Conservation (phyloP, 345 rosid species). For the Hevea brasiliensis region DNA sequence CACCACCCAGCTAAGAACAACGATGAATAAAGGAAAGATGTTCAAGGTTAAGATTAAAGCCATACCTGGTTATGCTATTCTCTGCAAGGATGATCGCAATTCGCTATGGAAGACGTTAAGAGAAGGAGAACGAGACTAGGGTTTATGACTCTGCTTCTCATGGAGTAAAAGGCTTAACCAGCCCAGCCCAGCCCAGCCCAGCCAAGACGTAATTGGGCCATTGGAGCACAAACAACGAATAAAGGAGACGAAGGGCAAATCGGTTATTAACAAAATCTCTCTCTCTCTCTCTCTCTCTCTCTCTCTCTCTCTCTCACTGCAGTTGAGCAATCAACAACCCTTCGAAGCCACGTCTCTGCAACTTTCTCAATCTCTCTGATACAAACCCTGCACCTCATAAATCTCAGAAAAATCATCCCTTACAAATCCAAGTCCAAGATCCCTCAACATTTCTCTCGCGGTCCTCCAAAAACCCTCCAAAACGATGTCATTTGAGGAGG, state of each 20-base stretch:
- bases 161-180: neutral
- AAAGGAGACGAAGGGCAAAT: neutral
- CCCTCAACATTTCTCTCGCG: neutral
- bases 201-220: too few relatives aligned
- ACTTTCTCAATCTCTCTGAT: slow-evolving; percentile 5
- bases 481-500: slow-evolving; percentile 76
- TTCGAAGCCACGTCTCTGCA: slow-evolving; percentile 36
- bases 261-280: neutral
- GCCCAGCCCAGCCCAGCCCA: neutral
- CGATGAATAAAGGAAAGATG: too few relatives aligned
- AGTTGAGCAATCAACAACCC: slow-evolving; percentile 32
- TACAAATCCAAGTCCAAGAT: neutral
- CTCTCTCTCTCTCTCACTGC: neutral
- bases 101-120: too few relatives aligned
- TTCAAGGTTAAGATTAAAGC: too few relatives aligned
- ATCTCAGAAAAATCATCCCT: neutral
- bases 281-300: neutral
- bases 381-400: slow-evolving; percentile 3
- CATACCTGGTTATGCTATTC: neutral
- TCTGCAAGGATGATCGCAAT: neutral
- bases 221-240: too few relatives aligned
- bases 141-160: neutral
- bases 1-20: neutral
- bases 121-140: neutral
- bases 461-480: neutral